Evolutionary conservation across 768 basidiomycete genomes (phyloP).

Genomic region (Amyloporia xantha): DNA sequence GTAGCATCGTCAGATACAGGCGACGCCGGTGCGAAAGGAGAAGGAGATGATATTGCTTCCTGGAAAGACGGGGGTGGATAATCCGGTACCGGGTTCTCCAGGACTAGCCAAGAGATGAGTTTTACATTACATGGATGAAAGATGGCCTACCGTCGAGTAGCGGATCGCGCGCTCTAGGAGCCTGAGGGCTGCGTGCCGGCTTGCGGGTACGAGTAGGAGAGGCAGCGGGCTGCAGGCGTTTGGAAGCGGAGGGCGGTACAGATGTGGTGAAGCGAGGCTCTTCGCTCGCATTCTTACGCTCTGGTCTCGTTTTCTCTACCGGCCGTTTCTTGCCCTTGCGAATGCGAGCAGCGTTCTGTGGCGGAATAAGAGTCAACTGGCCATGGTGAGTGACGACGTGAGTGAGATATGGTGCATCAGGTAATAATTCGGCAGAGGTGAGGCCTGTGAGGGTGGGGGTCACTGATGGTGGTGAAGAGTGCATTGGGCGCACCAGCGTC

Average conservation of each 20-base stretch:
- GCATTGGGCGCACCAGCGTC: conserved; percentile 8
- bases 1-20: conserved; percentile 5
- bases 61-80: conserved; percentile 74
- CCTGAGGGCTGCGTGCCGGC: conserved; percentile 6
- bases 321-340: conserved; percentile 32
- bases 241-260: conserved; percentile 14
- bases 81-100: conserved; percentile 36
- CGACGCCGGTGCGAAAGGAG: conserved; percentile 4
- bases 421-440: conserved; percentile 13
- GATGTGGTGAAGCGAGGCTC: conserved; percentile 24
- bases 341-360: conserved; percentile 44
- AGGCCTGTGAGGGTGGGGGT: background rate
- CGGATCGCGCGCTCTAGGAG: conserved; percentile 4
- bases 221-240: conserved; percentile 12
- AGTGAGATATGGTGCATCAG: conserved; percentile 56
- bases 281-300: conserved; percentile 15
- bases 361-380: conserved; percentile 41
- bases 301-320: conserved; percentile 7
- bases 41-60: conserved; percentile 41
- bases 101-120: background rate
- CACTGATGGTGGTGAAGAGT: conserved; percentile 12
- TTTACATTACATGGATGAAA: background rate
- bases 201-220: conserved; percentile 12
- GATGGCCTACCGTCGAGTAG: conserved; percentile 11
- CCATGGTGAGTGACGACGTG: conserved; percentile 49